phyloP scores from a whole-genome alignment of 805 yeast species.

The Ogataea wickerhamii region DNA sequence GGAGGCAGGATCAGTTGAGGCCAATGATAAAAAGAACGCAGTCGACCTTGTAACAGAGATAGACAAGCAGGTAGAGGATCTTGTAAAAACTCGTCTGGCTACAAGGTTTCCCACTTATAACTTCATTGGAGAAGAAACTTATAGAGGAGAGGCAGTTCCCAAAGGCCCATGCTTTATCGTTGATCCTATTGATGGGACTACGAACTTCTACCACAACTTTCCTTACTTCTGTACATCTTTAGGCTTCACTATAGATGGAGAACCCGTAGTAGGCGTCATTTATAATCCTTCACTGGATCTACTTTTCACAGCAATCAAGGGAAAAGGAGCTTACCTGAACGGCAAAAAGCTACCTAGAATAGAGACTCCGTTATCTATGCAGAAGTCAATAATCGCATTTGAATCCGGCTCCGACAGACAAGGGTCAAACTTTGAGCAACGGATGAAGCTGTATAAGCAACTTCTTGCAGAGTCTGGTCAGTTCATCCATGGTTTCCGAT shows the following conservation, averaged over 20 bases:
- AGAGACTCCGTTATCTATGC: constrained; percentile 40
- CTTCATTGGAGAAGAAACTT: constrained; percentile 63
- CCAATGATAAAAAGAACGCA: constrained; percentile 27
- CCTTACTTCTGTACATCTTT: constrained; percentile 61
- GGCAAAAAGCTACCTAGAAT: constrained; percentile 34
- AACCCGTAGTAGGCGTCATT: constrained; percentile 62
- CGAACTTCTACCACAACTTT: constrained; percentile 59
- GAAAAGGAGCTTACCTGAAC: constrained; percentile 53
- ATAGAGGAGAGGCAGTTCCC: constrained; percentile 31
- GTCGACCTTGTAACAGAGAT: constrained; percentile 62
- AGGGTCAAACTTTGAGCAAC: constrained; percentile 47
- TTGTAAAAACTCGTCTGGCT: constrained; percentile 30
- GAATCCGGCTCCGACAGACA: constrained; percentile 62
- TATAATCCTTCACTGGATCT: constrained; percentile 56
- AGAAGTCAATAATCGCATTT: constrained; percentile 51
- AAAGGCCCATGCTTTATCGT: constrained; percentile 60
- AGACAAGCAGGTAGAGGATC: constrained; percentile 51
- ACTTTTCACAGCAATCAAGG: constrained; percentile 52
- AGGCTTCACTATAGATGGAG: constrained; percentile 47
- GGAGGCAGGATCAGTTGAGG: constrained; percentile 10
- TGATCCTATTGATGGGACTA: constrained; percentile 66
- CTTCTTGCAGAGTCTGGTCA: constrained; percentile 48
- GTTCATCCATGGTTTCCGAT: constrained; percentile 57
- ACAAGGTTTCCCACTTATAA: constrained; percentile 43
- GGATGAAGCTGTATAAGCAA: constrained; percentile 45